Base-by-base conservation (phyloP, 2,329 filamentous ascomycete species). In the Ceratocystis lukuohia region DNA sequence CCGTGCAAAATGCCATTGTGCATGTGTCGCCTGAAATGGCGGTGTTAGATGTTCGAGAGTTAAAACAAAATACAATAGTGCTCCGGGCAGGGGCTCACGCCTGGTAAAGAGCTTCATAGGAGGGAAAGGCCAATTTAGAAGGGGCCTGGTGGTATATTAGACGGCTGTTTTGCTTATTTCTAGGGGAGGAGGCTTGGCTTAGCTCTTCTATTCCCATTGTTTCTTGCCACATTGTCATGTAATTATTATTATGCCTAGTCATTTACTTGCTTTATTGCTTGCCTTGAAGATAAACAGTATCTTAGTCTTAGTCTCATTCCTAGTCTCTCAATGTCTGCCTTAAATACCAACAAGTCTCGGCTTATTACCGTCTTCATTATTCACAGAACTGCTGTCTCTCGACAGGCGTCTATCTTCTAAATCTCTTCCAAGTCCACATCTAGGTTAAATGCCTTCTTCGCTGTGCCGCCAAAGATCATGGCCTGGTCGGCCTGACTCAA, bases 381-480 rank as follows among this genome's bases (percentile, higher is more conserved):
- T 61, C 5, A 7, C 15, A 10, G 20, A 20, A n/a, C n/a, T 8
- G 15, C 20, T 5, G n/a, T 50, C 20, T 50, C 46, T 50, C 15
- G 44, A 44, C 22, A 12, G n/a, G 20, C 48, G 1, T 53, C 20
- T 53, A 3, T 25, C 22, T 33, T 17, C 4, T 45, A 61, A 41
- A 15, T 41, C 25, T 22, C 37, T 25, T 66, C 61, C 61, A 68
- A 37, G 28, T 68, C 50, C 30, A 68, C 67, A 6, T 68, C 67
- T 50, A 68, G 56, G 8, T 61, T 61, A 71, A 96, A 96, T 1
- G 88, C 91, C 75, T 83, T 81, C 64, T 82, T 78, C 0, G 89
- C 90, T 10, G 88, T 91, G 22, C 82, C 83, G 61, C 82, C 84
- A 84, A 89, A 96, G 61, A 96, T 79, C 74, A 80, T 82, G 68